Evolutionary conservation across 176 grass and related monocot species (phyloP).

Genomic region (Bolboschoenus planiculmis): DNA sequence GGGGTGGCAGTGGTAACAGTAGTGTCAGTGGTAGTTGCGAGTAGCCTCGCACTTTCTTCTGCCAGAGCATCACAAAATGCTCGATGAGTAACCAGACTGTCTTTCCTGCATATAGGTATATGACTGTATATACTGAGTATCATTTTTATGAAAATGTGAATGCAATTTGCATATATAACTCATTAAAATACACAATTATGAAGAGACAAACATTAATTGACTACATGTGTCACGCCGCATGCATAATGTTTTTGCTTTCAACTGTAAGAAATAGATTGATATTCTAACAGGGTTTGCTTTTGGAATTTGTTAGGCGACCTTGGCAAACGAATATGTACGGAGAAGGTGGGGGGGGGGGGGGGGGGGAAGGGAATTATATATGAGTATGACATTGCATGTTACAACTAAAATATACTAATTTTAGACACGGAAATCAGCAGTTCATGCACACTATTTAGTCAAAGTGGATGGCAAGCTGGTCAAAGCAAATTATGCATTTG

Average conservation of each 20-base stretch:
- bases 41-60: constrained; percentile 83
- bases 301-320: not conserved
- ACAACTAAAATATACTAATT: not conserved
- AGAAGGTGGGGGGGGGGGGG: not conserved
- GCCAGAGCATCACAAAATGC: constrained; percentile 98
- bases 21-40: constrained; percentile 34
- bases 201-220: not conserved
- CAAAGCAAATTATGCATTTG: constrained; percentile 12
- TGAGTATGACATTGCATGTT: not conserved
- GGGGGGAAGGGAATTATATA: too few relatives aligned
- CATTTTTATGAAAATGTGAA: not conserved
- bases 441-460: not conserved
- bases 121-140: not conserved
- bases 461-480: not conserved
- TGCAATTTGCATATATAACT: not conserved
- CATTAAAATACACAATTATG: not conserved
- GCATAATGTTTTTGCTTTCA: constrained; percentile 28
- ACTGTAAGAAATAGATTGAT: constrained; percentile 12
- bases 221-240: constrained; percentile 24
- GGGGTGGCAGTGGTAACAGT: constrained; percentile 23
- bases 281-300: not conserved
- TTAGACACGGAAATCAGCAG: not conserved
- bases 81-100: constrained; percentile 87
- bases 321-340: not conserved
- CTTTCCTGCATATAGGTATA: constrained; percentile 64